Conservation (phyloP, 2,329 filamentous ascomycete genomes). For the Colletotrichum sp. region DNA sequence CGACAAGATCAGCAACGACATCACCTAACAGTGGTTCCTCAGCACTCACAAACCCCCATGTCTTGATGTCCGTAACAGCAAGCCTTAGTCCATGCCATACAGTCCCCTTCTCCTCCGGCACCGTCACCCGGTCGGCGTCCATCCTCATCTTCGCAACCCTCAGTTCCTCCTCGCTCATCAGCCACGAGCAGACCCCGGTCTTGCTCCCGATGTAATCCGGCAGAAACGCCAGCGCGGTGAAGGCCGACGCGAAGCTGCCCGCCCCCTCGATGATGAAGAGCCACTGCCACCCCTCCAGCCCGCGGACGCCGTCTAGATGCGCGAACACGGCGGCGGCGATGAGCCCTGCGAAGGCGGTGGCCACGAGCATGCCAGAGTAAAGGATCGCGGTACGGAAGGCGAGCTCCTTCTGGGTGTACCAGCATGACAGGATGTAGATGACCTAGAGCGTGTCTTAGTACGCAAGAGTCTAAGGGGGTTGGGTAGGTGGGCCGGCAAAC, state of each 20-base stretch:
- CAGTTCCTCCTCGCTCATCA: conserved; percentile 11
- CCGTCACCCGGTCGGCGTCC: conserved; percentile 25
- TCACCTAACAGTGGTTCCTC: background rate
- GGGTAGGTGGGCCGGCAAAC: background rate
- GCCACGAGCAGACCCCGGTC: conserved; percentile 19
- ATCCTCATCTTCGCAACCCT: conserved; percentile 22
- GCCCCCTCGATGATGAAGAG: conserved; percentile 73
- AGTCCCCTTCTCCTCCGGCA: conserved; percentile 16
- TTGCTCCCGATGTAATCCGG: conserved; percentile 25
- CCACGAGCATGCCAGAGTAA: conserved; percentile 25
- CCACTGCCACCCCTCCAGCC: conserved; percentile 68
- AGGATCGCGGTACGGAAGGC: conserved; percentile 15
- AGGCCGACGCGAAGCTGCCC: conserved; percentile 27
- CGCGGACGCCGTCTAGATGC: conserved; percentile 51
- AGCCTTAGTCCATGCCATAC: conserved; percentile 24
- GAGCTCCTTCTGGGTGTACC: conserved; percentile 20
- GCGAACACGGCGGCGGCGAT: conserved; percentile 47
- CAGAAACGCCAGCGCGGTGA: conserved; percentile 25
- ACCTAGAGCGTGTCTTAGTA: conserved; percentile 32
- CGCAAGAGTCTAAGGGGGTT: background rate
- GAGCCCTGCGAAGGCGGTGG: conserved; percentile 44
- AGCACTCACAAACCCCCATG: conserved; percentile 27
- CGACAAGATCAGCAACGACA: background rate
- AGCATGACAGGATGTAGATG: conserved; percentile 17
- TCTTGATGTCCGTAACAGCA: conserved; percentile 26